Evolutionary conservation across 441 rosid species (phyloP), one percentile per base, ranked within the genome.

Genomic region (Croton setiger): DNA sequence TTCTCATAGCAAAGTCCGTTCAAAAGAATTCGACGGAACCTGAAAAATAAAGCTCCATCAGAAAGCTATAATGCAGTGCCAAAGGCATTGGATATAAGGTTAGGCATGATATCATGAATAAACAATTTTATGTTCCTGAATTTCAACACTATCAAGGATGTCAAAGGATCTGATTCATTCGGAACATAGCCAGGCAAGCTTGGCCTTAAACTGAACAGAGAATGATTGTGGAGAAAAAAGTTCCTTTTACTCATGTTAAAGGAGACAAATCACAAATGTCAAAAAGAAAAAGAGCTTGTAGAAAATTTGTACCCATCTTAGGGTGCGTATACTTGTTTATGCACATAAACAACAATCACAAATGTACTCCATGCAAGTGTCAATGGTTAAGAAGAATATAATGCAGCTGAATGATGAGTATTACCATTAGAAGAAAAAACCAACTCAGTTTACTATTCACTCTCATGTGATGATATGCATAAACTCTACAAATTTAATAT

Each of bases 1-100:
- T 53, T 55, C 74, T 69, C 37, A 60, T 68, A 67, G 79, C 81
- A 81, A 75, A 6, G 84, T 70, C 82, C 92, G 80, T 80, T 59
- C 88, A 87, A 78, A 67, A 78, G 66, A 81, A 71, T 63, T 71
- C 55, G 63, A 56, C 64, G 33, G 33, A 53, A 74, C 27, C 20
- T 33, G 21, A 76, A n/a, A 60, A 33, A 59, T 54, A 57, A 65
- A 64, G 48, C 47, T 70, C 37, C 58, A 77, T 63, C 70, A 74
- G 71, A 14, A 43, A n/a, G 48, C 27, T 54, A 55, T 15, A 64
- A 33, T 31, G 20, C 18, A 21, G 35, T 62, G 18, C 1, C 31
- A 59, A 59, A 39, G 51, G 51, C 31, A 69, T 33, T 17, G 20
- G 0, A 43, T 41, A 60, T 15, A 39, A 45, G 41, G 56, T 12